A percentile compares a stretch with the other conserved stretches of the same genome.
These are phyloP conservation scores for Backusella westeae DNA, from an alignment of 192 early-diverging fungal species.

Conservation along the genomic window DNA sequence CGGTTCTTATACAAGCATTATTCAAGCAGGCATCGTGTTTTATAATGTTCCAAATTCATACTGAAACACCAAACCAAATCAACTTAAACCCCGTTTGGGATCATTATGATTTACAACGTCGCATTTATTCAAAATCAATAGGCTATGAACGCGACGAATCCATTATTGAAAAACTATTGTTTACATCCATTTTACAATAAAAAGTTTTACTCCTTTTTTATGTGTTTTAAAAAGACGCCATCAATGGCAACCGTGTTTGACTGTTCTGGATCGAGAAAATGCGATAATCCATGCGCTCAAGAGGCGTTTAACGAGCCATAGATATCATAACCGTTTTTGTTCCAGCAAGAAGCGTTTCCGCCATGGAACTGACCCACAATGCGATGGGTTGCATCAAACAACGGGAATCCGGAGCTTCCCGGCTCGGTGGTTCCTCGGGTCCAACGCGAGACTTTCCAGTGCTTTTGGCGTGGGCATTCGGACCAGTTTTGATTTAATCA, in stretches of 20 bases:
- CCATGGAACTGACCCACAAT: constrained; percentile 49
- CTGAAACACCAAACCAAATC: neutral
- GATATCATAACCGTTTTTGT: constrained; percentile 40
- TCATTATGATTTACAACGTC: neutral
- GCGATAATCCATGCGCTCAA: constrained; percentile 4
- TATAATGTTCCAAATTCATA: neutral
- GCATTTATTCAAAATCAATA: constrained; percentile 3
- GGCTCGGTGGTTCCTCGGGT: constrained; percentile 44
- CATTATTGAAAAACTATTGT: neutral
- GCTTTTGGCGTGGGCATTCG: constrained; percentile 37
- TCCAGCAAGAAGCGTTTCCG: constrained; percentile 40
- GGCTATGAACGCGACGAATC: neutral
- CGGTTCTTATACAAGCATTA: neutral
- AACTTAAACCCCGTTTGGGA: neutral
- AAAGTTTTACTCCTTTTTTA: neutral
- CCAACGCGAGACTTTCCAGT: constrained; percentile 46
- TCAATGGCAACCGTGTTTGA: neutral
- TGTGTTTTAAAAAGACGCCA: neutral
- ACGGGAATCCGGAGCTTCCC: constrained; percentile 41
- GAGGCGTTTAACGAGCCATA: constrained; percentile 41
- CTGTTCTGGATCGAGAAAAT: neutral
- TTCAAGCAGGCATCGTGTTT: neutral
- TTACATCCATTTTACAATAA: neutral
- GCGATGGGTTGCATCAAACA: constrained; percentile 42
- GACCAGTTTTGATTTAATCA: constrained; percentile 19